Percentiles rank a stretch among this genome's conserved stretches.
phyloP scores from a whole-genome alignment of 1,284 basidiomycete species.

The Ustanciosporium gigantosporum region DNA sequence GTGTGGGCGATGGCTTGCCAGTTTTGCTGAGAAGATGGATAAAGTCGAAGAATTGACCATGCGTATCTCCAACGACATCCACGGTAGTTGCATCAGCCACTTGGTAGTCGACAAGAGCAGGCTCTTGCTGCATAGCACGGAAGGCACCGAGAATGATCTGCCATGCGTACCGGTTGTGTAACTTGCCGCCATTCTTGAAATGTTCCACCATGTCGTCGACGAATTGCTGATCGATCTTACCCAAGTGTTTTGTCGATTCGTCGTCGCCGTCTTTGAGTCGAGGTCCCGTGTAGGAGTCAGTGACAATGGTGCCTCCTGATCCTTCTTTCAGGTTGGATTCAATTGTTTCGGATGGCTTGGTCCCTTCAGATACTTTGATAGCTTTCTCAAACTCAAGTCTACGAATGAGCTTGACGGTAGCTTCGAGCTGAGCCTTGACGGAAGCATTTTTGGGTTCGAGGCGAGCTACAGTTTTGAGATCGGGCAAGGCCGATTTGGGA shows the following conservation, averaged over 20 bases:
- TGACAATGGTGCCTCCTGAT: conserved; percentile 34
- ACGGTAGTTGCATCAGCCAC: conserved; percentile 74
- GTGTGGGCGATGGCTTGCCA: conserved; percentile 63
- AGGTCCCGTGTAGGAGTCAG: conserved; percentile 49
- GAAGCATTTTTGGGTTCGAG: conserved; percentile 85
- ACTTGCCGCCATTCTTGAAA: conserved; percentile 87
- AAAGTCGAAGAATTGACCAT: conserved; percentile 80
- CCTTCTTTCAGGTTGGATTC: conserved; percentile 49
- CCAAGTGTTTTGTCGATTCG: conserved; percentile 67
- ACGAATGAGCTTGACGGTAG: conserved; percentile 86
- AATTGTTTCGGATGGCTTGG: conserved; percentile 42
- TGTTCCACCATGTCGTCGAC: conserved; percentile 82
- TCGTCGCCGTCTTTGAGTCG: conserved; percentile 34
- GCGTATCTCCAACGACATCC: conserved; percentile 54
- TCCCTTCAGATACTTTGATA: conserved; percentile 49
- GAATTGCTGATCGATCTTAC: conserved; percentile 69
- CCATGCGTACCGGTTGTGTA: conserved; percentile 81
- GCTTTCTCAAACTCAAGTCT: conserved; percentile 56
- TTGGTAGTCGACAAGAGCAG: conserved; percentile 77
- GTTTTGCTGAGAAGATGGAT: conserved; percentile 84
- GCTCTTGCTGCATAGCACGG: conserved; percentile 74
- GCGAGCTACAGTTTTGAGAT: conserved; percentile 67
- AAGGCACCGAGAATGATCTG: conserved; percentile 89
- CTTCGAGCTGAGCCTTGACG: conserved; percentile 78
- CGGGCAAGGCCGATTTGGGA: conserved; percentile 54